Evolutionary conservation across 2,329 filamentous ascomycete species (phyloP).

Genomic region (Pseudogymnoascus sp.): DNA sequence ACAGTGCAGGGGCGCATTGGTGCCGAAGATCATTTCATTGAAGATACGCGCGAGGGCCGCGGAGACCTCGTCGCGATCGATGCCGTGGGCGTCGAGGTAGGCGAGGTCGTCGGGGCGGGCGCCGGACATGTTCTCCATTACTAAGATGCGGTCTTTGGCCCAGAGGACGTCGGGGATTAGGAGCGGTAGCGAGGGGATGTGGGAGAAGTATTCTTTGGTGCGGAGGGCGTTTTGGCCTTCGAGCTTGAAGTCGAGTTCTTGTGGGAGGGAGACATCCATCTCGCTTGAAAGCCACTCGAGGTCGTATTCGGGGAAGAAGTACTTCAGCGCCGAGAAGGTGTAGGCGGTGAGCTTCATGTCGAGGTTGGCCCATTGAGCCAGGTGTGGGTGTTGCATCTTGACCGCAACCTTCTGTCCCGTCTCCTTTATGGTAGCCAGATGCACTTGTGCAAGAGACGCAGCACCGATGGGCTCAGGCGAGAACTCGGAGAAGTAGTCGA

Average conservation of each 20-base stretch:
- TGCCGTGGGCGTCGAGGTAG: constrained; percentile 75
- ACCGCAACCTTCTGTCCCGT: constrained; percentile 84
- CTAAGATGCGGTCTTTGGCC: constrained; percentile 80
- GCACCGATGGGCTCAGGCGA: constrained; percentile 74
- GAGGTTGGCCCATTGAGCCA: constrained; percentile 83
- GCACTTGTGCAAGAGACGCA: constrained; percentile 89
- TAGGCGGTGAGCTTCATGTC: constrained; percentile 81
- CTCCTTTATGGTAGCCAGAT: constrained; percentile 73
- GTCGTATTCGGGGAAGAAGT: constrained; percentile 96
- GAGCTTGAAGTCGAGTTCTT: constrained; percentile 81
- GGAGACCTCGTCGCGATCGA: constrained; percentile 92
- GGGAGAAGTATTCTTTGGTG: constrained; percentile 71
- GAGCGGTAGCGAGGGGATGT: constrained; percentile 65
- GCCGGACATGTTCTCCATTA: constrained; percentile 90
- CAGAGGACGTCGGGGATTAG: constrained; percentile 85
- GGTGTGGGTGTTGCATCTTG: constrained; percentile 86
- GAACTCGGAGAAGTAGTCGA: constrained; percentile 82
- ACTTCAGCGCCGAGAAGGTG: constrained; percentile 81
- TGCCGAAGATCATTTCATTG: constrained; percentile 99
- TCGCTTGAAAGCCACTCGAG: constrained; percentile 91
- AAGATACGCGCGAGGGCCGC: constrained; percentile 85
- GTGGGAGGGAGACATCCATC: constrained; percentile 82
- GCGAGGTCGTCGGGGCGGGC: constrained; percentile 79
- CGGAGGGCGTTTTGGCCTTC: constrained; percentile 79
- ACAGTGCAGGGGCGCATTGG: constrained; percentile 82